Base-by-base conservation (phyloP, 1,139 yeast genomes). In the Schwanniomyces etchellsii region DNA sequence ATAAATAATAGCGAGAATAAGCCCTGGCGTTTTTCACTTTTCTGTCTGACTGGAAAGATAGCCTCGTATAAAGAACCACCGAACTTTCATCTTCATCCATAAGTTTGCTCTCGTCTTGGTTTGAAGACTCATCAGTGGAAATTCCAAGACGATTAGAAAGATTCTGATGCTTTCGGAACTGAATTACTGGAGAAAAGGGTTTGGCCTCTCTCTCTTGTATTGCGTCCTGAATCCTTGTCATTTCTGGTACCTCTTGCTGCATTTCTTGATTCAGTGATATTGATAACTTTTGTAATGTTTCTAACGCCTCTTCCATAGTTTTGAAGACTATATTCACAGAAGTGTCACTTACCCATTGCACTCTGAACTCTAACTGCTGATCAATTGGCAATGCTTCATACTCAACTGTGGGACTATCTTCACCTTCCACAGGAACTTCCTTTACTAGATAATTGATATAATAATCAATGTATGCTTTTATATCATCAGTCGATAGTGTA, bases 331-430 rank as follows among this genome's bases (percentile, higher is more conserved):
- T 50, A 35, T 74, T 76, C 16, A 79, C 69, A 2, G 74, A 60
- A 11, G 70, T 48, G 48, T 82, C 93, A 46, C 82, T 74, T 28
- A 82, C 68, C 93, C 93, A 82, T 45, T 81, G 80, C 16, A 81
- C 53, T 30, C 62, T 57, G 50, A 72, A 77, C 14, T 47, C 49
- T 11, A 54, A 38, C 30, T 55, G 61, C 3, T 56, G 49, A 21
- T 52, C 57, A 16, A 48, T 38, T 2, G 64, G 59, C 14, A 47
- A 40, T 9, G 51, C 53, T 23, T 51, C 52, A 33, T 56, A 59
- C 13, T 33, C 36, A 10, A 34, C 45, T 11, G 51, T 50, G 15
- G 39, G 44, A 14, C 43, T 47, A 16, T 30, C 38, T 42, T 44
- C 16, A 44, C 53, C 42, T 52, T 35, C 43, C 35, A 33, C 39